Evolutionary conservation across 75 land plant species (phyloP), one percentile per base, ranked within the genome.

Genomic region (Picea glauca): DNA sequence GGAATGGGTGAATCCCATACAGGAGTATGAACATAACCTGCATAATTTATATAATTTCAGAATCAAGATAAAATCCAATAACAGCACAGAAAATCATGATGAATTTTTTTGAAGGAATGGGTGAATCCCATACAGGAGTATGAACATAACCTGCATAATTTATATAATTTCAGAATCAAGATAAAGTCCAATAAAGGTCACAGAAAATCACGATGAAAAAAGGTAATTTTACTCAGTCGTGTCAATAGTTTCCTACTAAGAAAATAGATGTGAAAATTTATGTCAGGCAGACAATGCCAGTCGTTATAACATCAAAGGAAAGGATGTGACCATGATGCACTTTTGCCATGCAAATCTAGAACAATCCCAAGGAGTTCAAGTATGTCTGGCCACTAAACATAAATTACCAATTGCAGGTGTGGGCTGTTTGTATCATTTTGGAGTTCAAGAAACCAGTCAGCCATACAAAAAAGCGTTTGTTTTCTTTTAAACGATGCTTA

Each of bases 1-100:
- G 94, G 91, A 50, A 92, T 91, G 26, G 73, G 72, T 70, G 91
- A 57, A 20, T 92, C 91, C 90, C 88, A 92, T 35, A 83, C 86
- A 80, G 81, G 81, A 1, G 93, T 81, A 72, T 90, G 88, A 12
- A 84, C 50, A 67, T 90, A 83, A 72, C 87, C 94, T 91, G 85
- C 82, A 70, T 56, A 15, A 74, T 74, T 61, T 57, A 31, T 74
- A 14, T 13, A 74, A 30, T n/a, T 26, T 57, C 21, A 57, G 46
- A 57, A 30, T 74, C 32, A 74, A 30, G 23, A 38, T 4, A 30
- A 13, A 70, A n/a, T 5, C 12, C 9, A 43, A 20, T 40, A n/a
- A 46, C 20, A 6, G 26, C 18, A 70, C 40, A 40, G 33, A 38
- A 18, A 40, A 9, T 70, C 33, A 18, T 6, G 73, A 38, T 70